These are phyloP conservation scores for Cytospora piceae DNA, from an alignment of 2,329 filamentous ascomycete species.

Conservation along the genomic window DNA sequence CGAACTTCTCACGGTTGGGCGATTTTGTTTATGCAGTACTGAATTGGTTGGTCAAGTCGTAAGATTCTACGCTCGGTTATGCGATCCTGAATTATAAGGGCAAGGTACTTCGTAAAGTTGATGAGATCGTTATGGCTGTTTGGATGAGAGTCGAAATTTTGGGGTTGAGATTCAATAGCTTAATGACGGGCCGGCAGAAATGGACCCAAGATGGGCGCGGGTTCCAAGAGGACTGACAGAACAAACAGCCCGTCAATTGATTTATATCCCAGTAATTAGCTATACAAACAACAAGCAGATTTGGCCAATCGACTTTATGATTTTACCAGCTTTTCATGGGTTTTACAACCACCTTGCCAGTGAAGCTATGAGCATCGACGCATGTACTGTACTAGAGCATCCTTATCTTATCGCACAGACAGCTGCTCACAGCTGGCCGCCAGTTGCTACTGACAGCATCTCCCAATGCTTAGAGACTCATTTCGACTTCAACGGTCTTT, in stretches of 20 bases:
- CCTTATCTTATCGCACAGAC: conserved; percentile 28
- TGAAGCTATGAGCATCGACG: background rate
- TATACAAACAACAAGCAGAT: background rate
- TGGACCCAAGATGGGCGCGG: background rate
- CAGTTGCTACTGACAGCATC: conserved; percentile 23
- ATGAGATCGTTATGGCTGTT: background rate
- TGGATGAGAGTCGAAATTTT: conserved; percentile 21
- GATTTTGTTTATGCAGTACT: background rate
- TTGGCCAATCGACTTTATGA: background rate
- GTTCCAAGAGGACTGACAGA: background rate
- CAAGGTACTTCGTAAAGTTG: background rate
- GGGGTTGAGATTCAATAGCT: background rate
- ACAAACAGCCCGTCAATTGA: background rate
- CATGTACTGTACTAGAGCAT: background rate
- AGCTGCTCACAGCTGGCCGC: conserved; percentile 18
- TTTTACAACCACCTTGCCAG: too few relatives aligned
- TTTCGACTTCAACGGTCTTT: background rate
- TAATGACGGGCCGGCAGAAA: background rate
- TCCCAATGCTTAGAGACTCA: background rate
- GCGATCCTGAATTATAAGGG: background rate
- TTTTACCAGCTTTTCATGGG: too few relatives aligned
- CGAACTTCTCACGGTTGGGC: background rate
- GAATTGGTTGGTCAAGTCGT: background rate
- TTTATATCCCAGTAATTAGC: background rate
- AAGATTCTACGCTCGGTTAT: background rate